Evolutionary conservation across 2,329 filamentous ascomycete species (phyloP), one percentile per base, ranked within the genome.

Genomic region (Zopfia rhizophila): DNA sequence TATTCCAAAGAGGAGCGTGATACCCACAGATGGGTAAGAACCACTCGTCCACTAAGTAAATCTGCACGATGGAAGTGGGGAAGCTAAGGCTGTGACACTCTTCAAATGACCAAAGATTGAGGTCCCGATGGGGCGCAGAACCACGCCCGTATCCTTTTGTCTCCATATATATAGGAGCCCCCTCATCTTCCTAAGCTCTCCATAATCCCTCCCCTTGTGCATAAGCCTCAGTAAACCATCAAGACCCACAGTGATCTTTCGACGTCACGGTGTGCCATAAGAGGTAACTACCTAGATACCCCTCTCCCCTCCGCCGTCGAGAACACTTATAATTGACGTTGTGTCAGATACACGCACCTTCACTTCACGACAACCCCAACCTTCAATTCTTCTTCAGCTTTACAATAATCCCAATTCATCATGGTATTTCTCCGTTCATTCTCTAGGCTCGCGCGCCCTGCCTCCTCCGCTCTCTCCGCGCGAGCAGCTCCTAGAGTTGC

Each of bases 371-470:
- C 12, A 10, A 14, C 18, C 28, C 17, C 47, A 14, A 3, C 7
- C 32, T 11, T 36, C 8, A 14, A 7, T 5, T 12, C 30, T 46
- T 35, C 29, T 33, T 32, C 21, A 24, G 21, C 35, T 58, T 53
- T 39, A 48, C 41, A 42, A 17, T 33, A 23, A 43, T 54, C 52
- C 51, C 49, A 55, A 56, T 49, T 72, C 71, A 84, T 69, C 61
- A 79, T 79, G 64, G 79, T 77, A 87, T 84, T 88, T 81, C 69
- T 82, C 69, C 81, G 83, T 71, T 82, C 82, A 66, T 75, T 82
- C 67, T 75, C 82, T 48, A 80, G 82, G 70, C 76, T 84, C 53
- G 76, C 77, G 60, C 81, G 81, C 56, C 80, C 80, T 62, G 75
- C 79, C 61, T 76, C 79, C 45, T 78, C 79, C 60, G 71, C 79